These are phyloP conservation scores for Cladophialophora chaetospira DNA, from an alignment of 2,329 filamentous ascomycete species.

Conservation along the genomic window DNA sequence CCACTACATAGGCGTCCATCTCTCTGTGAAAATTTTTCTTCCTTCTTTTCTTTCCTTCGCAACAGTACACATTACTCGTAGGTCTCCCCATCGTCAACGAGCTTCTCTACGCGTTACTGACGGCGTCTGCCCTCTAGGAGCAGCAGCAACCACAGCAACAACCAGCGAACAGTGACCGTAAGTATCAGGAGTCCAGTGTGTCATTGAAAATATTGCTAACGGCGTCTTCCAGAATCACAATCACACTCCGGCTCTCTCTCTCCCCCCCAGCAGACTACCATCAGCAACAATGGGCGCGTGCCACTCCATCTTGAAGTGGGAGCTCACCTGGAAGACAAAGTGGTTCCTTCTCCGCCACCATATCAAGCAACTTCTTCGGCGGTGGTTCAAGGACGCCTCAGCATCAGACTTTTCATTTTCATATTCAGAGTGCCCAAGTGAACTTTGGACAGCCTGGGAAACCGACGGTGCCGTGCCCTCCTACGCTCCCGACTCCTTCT, in stretches of 20 bases:
- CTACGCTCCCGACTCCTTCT: background rate
- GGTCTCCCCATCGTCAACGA: background rate
- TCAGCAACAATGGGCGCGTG: constrained; percentile 2
- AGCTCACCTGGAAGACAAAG: background rate
- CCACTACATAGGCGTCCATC: too few species aligned
- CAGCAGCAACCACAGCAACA: background rate
- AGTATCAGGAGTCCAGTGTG: too few species aligned
- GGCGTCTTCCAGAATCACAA: too few species aligned
- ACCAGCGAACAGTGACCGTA: too few species aligned
- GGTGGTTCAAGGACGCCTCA: background rate
- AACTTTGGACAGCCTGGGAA: background rate
- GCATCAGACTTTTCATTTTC: constrained; percentile 6
- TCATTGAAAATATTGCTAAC: too few species aligned
- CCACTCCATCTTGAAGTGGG: background rate
- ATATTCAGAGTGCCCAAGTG: background rate
- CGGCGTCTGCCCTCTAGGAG: background rate
- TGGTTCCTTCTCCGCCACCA: constrained; percentile 1
- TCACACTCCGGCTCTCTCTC: background rate
- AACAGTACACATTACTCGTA: background rate
- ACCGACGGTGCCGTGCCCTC: background rate
- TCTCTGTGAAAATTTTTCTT: too few species aligned
- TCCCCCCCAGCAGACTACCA: background rate
- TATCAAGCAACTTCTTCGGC: background rate
- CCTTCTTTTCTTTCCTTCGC: background rate
- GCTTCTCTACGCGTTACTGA: background rate